Conservation (phyloP, 345 rosid species). For the Camelina sativa region DNA sequence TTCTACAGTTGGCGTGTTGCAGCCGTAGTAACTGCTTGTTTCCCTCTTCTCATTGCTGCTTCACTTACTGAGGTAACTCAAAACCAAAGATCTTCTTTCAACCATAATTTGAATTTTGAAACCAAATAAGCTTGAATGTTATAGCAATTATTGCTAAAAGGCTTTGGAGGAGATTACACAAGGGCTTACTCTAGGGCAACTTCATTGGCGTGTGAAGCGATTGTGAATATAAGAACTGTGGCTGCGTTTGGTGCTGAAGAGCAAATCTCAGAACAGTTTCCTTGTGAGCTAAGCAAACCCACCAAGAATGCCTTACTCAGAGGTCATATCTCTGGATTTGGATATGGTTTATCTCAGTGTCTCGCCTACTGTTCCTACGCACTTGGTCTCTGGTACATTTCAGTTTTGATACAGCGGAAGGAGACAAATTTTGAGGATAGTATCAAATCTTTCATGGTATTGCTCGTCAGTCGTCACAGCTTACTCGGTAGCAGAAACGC, state of each 20-base stretch:
- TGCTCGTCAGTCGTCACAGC: slow-evolving; percentile 75
- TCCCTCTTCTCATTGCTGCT: slow-evolving; percentile 82
- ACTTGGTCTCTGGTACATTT: slow-evolving; percentile 89
- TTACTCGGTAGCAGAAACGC: slow-evolving; percentile 69
- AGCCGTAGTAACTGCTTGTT: slow-evolving; percentile 72
- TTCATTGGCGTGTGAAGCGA: slow-evolving; percentile 74
- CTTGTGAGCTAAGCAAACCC: slow-evolving; percentile 61
- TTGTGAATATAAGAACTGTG: slow-evolving; percentile 68
- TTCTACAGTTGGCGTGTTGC: slow-evolving; percentile 79
- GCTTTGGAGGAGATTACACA: slow-evolving; percentile 78
- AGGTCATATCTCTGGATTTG: slow-evolving; percentile 84
- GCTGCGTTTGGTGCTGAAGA: slow-evolving; percentile 79
- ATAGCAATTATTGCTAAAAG: slow-evolving; percentile 81
- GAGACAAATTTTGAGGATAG: slow-evolving; percentile 58
- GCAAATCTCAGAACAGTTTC: slow-evolving; percentile 54
- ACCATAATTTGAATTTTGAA: not conserved
- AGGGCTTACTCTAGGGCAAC: slow-evolving; percentile 66
- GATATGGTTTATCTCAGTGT: slow-evolving; percentile 72
- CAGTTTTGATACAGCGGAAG: slow-evolving; percentile 57
- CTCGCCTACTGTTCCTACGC: slow-evolving; percentile 70
- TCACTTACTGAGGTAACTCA: slow-evolving; percentile 65
- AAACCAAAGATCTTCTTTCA: not conserved
- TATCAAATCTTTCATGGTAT: slow-evolving; percentile 73
- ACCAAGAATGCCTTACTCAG: slow-evolving; percentile 59
- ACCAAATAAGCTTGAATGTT: slow-evolving; percentile 15